These are phyloP conservation scores for Trichothecium sympodiale DNA, from an alignment of 2,329 filamentous ascomycete species.

Conservation along the genomic window DNA sequence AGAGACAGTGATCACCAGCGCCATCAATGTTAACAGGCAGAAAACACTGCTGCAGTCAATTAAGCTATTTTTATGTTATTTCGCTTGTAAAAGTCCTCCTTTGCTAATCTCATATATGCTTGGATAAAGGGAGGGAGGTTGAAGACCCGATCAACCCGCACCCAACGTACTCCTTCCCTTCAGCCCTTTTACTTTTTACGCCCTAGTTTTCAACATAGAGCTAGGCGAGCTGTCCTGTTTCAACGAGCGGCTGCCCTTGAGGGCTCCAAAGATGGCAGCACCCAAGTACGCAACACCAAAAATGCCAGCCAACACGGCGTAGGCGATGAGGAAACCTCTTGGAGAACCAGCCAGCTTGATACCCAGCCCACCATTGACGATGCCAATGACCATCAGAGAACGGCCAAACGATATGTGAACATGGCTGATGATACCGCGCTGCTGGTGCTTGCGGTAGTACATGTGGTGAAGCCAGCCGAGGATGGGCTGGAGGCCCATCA, in stretches of 20 bases:
- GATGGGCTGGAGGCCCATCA: conserved; percentile 46
- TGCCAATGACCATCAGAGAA: conserved; percentile 42
- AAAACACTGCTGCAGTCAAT: too few relatives aligned
- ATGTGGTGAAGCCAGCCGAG: conserved; percentile 48
- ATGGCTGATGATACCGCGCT: conserved; percentile 40
- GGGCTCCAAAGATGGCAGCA: conserved; percentile 9
- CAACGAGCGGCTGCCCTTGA: conserved; percentile 3
- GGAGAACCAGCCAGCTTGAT: conserved; percentile 34
- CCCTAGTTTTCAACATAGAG: too few relatives aligned
- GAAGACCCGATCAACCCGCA: too few relatives aligned
- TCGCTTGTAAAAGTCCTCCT: too few relatives aligned
- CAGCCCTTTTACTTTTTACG: too few relatives aligned
- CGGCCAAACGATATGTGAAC: conserved; percentile 54
- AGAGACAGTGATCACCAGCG: too few relatives aligned
- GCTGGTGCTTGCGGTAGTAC: conserved; percentile 34
- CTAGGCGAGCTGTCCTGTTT: too few relatives aligned
- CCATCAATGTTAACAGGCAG: background rate
- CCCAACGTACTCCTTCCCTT: too few relatives aligned
- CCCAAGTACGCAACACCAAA: conserved; percentile 32
- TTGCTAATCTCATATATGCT: too few relatives aligned
- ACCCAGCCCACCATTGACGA: conserved; percentile 54
- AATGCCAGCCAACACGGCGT: conserved; percentile 42
- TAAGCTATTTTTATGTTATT: too few relatives aligned
- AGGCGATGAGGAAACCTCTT: conserved; percentile 36
- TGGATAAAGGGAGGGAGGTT: too few relatives aligned